Evolutionary conservation across 2,329 filamentous ascomycete species (phyloP).

Genomic region (Nectriaceae sp.): DNA sequence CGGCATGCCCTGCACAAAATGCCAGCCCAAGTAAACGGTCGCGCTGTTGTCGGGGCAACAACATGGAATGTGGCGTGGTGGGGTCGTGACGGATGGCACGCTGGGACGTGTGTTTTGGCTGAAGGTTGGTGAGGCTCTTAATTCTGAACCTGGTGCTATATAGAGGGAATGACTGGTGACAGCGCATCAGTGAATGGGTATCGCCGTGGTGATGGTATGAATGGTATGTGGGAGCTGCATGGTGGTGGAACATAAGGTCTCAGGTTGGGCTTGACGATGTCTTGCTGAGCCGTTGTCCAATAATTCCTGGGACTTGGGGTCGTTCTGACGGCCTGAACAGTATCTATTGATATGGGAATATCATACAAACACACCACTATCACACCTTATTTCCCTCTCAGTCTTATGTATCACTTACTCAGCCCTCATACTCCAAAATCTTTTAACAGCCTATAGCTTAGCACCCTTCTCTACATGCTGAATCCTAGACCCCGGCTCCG

Average conservation of each 20-base stretch:
- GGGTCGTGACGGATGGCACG: not conserved
- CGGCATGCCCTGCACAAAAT: not conserved
- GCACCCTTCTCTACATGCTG: slow-evolving; percentile 33
- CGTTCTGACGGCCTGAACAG: not conserved
- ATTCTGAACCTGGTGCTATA: not conserved
- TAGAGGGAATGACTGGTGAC: slow-evolving; percentile 1
- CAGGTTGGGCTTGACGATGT: not conserved
- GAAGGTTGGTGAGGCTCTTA: slow-evolving; percentile 10
- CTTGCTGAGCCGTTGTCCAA: not conserved
- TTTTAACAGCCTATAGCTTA: slow-evolving; percentile 50
- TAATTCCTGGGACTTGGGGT: not conserved
- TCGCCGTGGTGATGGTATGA: not conserved
- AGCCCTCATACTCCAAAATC: too few relatives aligned
- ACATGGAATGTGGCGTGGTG: slow-evolving; percentile 6
- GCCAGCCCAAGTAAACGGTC: not conserved
- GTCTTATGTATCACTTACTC: too few relatives aligned
- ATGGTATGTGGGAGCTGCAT: not conserved
- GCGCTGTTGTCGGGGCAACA: not conserved
- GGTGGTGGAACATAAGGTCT: not conserved
- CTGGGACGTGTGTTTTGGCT: not conserved
- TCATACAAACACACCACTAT: slow-evolving; percentile 3
- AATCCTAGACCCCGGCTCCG: slow-evolving; percentile 56
- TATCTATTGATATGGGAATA: not conserved
- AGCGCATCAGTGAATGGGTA: slow-evolving; percentile 4
- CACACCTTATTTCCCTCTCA: not conserved